Base-by-base conservation (phyloP, 192 early-diverging fungal species). In the Physocladia obscura region DNA sequence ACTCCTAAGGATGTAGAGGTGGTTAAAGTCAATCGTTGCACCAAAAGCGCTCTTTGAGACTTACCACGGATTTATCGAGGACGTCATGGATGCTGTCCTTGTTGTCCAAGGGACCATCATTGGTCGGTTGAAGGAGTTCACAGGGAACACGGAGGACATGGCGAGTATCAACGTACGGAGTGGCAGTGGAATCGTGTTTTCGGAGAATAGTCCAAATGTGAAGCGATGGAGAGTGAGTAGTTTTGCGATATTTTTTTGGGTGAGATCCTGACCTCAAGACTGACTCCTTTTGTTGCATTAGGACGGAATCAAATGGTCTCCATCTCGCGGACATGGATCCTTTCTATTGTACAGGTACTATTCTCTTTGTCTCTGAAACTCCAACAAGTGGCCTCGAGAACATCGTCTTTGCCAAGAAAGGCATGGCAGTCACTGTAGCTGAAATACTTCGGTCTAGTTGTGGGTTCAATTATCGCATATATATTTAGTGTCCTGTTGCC, bases 181-280 rank as follows among this genome's bases (percentile, higher is more conserved):
- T 24, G 57, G 57, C 4, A 58, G 31, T 15, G 57, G 30, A 4
- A 35, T 58, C 13, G 57, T 58, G 11, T n/a, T 58, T 6, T 11
- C 30, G 0, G 57, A 58, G 57, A 35, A 58, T 35, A 35, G 24
- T 34, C 57, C 11, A 8, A 24, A n/a, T 58, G 5, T 58, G 57
- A 58, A 32, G 31, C 57, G 57, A 24, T 58, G 57, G 57, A 58
- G 57, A 35, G 57, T 58, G 13, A 26, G 57, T 58, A n/a, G n/a
- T n/a, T n/a, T n/a, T n/a, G n/a, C n/a, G n/a, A n/a, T n/a, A n/a
- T n/a, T n/a, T n/a, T n/a, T n/a, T n/a, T n/a, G n/a, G n/a, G n/a
- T n/a, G n/a, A n/a, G n/a, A n/a, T n/a, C n/a, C n/a, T n/a, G n/a
- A n/a, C n/a, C n/a, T n/a, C n/a, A n/a, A n/a, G n/a, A n/a, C n/a